Evolutionary conservation across 768 basidiomycete species (phyloP), one percentile per base, ranked within the genome.

Genomic region (Rhizopogon vulgaris): DNA sequence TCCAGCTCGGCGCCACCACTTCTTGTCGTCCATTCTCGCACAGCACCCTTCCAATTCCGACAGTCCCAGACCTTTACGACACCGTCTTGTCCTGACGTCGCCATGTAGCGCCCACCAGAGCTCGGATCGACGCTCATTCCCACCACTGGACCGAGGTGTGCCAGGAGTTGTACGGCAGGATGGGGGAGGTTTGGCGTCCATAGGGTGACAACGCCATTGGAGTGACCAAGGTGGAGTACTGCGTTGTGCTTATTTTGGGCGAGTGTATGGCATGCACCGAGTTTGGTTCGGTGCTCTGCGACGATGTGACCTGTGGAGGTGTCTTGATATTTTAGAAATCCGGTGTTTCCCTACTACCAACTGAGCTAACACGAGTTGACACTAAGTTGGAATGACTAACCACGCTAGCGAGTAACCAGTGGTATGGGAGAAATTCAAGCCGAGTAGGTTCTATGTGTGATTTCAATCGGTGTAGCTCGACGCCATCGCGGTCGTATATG

Each of bases 1-100:
- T 87, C 84, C 4, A 93, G 57, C 52, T 85, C 86, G 0, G 82
- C 80, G 3, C 77, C 68, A 0, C 82, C 83, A 6, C 87, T 84
- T 50, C 90, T 73, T 37, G 87, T 74, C 8, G 68, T 72, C 92
- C 94, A 88, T 67, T 85, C 79, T 52, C 91, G 75, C 34, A 99
- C 80, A 3, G 84, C 81, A 7, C 89, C 87, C 57, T 88, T 92
- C 94, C 94, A 97, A 71, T 93, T 96, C 52, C 96, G 72, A 62
- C 88, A 91, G 69, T 98, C 96, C 96, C 96, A 99, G 1, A 98
- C 77, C 61, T 97, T 98, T 47, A 99, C 87, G 0, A 72, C 80
- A 0, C 93, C 87, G 62, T 99, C 96, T 55, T 84, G 75, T 0
- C 94, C 94, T 1, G 87, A 77, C 0, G 92, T 95, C 1, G 90